A percentile compares a stretch with the other conserved stretches of the same genome.
Evolutionary conservation across 768 basidiomycete species (phyloP).

Genomic region (Russula dissimulans): DNA sequence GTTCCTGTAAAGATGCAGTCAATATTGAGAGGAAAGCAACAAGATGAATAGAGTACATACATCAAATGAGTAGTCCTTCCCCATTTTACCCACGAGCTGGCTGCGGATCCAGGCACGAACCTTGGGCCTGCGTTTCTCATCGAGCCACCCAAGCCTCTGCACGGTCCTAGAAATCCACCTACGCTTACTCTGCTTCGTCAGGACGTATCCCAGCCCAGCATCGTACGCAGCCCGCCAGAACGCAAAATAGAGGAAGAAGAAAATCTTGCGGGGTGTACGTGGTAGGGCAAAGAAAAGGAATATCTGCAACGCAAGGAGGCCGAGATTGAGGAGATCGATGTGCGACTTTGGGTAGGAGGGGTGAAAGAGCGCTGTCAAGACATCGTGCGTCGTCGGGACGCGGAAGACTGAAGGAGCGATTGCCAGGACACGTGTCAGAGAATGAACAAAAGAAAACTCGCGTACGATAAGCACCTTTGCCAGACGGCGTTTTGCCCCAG

Average conservation of each 20-base stretch:
- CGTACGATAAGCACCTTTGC: conserved; percentile 47
- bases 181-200: conserved; percentile 92
- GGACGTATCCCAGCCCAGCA: conserved; percentile 85
- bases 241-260: conserved; percentile 86
- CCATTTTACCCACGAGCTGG: conserved; percentile 46
- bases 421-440: conserved; percentile 12
- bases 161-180: conserved; percentile 87
- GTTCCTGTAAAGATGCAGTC: conserved; percentile 40
- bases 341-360: conserved; percentile 81
- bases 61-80: conserved; percentile 82
- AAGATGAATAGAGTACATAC: conserved; percentile 34
- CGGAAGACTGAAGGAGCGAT: conserved; percentile 58
- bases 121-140: conserved; percentile 48
- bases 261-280: conserved; percentile 40
- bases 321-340: conserved; percentile 78
- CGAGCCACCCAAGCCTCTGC: conserved; percentile 53
- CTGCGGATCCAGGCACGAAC: conserved; percentile 66
- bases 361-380: conserved; percentile 76
- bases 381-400: conserved; percentile 88
- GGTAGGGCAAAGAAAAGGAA: conserved; percentile 46
- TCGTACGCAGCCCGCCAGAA: conserved; percentile 84
- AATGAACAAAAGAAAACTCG: not conserved
- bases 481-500: conserved; percentile 80
- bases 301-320: conserved; percentile 67
- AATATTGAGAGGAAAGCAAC: too few species aligned